Base-by-base conservation (phyloP, 176 grass and related monocot species). In the Elaeis guineensis region DNA sequence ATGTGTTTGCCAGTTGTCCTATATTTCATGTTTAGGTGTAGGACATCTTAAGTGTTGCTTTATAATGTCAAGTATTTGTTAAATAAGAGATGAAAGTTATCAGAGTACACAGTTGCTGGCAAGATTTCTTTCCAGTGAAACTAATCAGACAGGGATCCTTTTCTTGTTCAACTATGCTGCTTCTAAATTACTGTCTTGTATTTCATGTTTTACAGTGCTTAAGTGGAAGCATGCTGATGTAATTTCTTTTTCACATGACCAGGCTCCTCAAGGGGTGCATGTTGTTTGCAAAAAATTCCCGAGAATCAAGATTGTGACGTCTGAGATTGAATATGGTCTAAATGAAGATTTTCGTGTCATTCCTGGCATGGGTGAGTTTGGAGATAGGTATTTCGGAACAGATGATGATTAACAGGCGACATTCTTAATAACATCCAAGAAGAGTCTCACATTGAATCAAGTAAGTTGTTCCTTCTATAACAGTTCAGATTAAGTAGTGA, bases 251-350 rank as follows among this genome's bases (percentile, higher is more conserved):
- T 62, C 26, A n/a, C 19, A 19, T 65, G 59, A 32, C 52, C 35
- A 96, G 86, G 91, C 91, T 29, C 89, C 83, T 50, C 83, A 87
- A 84, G 89, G 89, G 61, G 80, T 93, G 51, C 83, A 87, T 65
- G 91, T 82, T 11, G 91, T 90, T 17, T 87, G 91, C 75, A 96
- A 90, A 85, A 87, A 73, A 72, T 96, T 96, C 25, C 91, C 91
- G 5, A 90, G 91, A 75, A 51, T 96, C 39, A 87, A 96, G 76
- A 96, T 90, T 29, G 91, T 90, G 75, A 96, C 91, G n/a, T 96
- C 91, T 0, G 91, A 90, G 70, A 90, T 96, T 61, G 91, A 96
- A 25, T 70, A 82, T 55, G 91, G 91, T 65, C 64, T 96, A 51
- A 96, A 96, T 54, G 75, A 87, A 21, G 80, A 90, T 77, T 85